Evolutionary conservation across 2,329 filamentous ascomycete species (phyloP), one percentile per base, ranked within the genome.

Genomic region (Epichloe sylvatica): DNA sequence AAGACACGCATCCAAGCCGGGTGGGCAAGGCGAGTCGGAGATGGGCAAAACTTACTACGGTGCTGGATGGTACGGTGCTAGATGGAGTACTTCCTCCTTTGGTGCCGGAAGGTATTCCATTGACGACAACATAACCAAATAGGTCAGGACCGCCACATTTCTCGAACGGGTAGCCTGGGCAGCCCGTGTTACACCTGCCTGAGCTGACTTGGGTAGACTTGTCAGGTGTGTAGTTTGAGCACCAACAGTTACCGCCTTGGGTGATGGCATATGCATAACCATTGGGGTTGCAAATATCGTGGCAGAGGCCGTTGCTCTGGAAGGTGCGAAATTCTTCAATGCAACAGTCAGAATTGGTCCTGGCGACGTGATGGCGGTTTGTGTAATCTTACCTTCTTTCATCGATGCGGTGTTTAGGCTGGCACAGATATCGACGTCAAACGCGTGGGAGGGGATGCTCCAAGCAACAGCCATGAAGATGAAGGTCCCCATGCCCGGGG

Each of bases 231-330:
- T 81, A 81, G 61, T 88, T 75, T 37, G 83, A 82, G 62, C 86
- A 91, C 84, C 84, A 91, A 62, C 86, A 91, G 47, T 72, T 64
- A 34, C 77, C 69, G 15, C 66, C 72, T 57, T 86, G 76, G 1
- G 89, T 69, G 45, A 91, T 70, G 55, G 83, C 84, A 53, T 82
- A 86, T 38, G 84, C 83, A 55, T 73, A 84, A 15, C 70, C 57
- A 19, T 61, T 59, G 30, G 35, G 34, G 25, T 64, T 57, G 65
- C 86, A 91, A 45, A 73, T 73, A 45, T 76, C 67, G 46, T 71
- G 67, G 61, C 86, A 91, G 12, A 80, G 73, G 33, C 84, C 84
- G 56, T 86, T 80, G 19, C 83, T 84, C 62, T 88, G 83, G 53
- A 66, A 83, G 55, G 73, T 74, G 53, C 71, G 76, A 34, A 62